Percentiles rank a stretch among this genome's conserved stretches.
phyloP scores from a whole-genome alignment of 179 eudicot species.

The Dionaea muscipula region DNA sequence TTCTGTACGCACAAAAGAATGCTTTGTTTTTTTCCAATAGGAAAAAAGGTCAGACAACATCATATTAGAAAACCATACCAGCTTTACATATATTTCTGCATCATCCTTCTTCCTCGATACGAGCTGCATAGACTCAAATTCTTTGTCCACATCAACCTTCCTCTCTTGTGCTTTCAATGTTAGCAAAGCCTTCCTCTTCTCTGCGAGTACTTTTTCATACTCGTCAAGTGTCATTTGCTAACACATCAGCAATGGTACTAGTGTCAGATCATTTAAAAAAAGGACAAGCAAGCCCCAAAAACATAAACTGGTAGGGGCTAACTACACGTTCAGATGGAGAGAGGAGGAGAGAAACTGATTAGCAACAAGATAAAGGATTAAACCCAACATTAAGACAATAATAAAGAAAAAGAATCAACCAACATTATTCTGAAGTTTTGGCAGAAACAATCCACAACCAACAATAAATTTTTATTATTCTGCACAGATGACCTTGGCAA shows the following conservation, averaged over 20 bases:
- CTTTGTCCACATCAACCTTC: conserved; percentile 59
- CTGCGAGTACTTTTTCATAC: conserved; percentile 76
- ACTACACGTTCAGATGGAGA: too few species aligned
- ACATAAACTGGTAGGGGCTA: too few species aligned
- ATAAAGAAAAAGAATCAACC: too few species aligned
- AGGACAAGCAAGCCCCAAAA: not conserved
- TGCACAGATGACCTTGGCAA: too few species aligned
- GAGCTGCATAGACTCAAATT: conserved; percentile 59
- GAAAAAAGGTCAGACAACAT: not conserved
- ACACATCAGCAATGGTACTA: not conserved
- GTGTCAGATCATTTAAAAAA: not conserved
- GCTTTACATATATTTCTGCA: conserved; percentile 55
- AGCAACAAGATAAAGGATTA: too few species aligned
- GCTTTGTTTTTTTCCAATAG: too few species aligned
- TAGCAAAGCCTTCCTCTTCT: conserved; percentile 70
- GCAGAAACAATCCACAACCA: too few species aligned
- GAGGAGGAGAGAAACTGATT: too few species aligned
- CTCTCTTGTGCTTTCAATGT: conserved; percentile 58
- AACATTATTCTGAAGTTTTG: too few species aligned
- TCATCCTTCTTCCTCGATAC: conserved; percentile 60
- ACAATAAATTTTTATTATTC: too few species aligned
- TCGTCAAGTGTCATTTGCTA: conserved; percentile 91
- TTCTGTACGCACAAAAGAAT: not conserved
- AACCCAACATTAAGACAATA: too few species aligned
- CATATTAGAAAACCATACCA: conserved; percentile 26